Conservation (phyloP, 805 yeast species). For the Tetrapisispora fleetii region DNA sequence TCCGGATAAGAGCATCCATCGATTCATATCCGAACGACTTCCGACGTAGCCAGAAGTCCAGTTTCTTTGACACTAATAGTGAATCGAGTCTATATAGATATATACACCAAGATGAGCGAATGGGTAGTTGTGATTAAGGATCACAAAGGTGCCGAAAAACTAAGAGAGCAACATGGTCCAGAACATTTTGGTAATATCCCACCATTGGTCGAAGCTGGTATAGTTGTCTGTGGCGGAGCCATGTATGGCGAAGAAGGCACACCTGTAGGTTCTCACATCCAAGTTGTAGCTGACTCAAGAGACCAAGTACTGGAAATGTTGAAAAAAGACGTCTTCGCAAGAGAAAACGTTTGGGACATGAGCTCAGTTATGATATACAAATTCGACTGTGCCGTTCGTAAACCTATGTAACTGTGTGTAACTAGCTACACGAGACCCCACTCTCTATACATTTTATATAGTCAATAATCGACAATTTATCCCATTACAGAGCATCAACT, state of each 20-base stretch:
- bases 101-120: slow-evolving; percentile 36
- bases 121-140: slow-evolving; percentile 65
- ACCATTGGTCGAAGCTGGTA: slow-evolving; percentile 33
- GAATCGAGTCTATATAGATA: not conserved
- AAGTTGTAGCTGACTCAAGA: slow-evolving; percentile 51
- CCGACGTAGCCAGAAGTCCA: too few relatives aligned
- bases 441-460: too few relatives aligned
- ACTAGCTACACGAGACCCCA: too few relatives aligned
- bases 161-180: slow-evolving; percentile 41
- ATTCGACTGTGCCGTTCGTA: slow-evolving; percentile 37
- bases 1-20: too few relatives aligned
- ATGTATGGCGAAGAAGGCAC: slow-evolving; percentile 38
- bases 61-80: too few relatives aligned
- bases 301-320: slow-evolving; percentile 58
- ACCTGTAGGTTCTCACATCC: slow-evolving; percentile 55
- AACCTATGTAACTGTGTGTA: slow-evolving; percentile 12
- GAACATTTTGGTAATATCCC: slow-evolving; percentile 45
- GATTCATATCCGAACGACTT: too few relatives aligned
- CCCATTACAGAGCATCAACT: too few relatives aligned
- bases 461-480: too few relatives aligned
- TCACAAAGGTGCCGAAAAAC: slow-evolving; percentile 45
- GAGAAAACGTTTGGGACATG: slow-evolving; percentile 68
- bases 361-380: slow-evolving; percentile 52
- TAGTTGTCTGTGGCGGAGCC: slow-evolving; percentile 43
- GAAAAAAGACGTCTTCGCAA: slow-evolving; percentile 52